Percentiles rank a stretch among this genome's conserved stretches.
Evolutionary conservation across 345 rosid species (phyloP).

Genomic region (Alliaria petiolata): DNA sequence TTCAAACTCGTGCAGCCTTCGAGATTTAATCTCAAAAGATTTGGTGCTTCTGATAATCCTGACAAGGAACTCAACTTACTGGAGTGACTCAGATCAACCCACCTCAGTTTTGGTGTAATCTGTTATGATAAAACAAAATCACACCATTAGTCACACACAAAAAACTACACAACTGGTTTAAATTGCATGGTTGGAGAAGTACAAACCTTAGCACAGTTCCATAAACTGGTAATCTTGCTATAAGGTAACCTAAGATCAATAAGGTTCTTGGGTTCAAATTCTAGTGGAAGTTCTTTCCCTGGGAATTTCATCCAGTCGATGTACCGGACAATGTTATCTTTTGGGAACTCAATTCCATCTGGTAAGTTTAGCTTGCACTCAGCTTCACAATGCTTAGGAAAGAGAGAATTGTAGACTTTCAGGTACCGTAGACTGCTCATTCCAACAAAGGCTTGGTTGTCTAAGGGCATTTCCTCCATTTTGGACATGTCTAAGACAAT

Average conservation of each 20-base stretch:
- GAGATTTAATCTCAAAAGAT: constrained; percentile 18
- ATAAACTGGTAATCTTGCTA: constrained; percentile 17
- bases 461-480: not conserved
- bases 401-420: constrained; percentile 6
- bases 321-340: not conserved
- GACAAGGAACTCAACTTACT: not conserved
- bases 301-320: constrained; percentile 27
- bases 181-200: not conserved
- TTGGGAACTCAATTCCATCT: not conserved
- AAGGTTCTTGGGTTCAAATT: constrained; percentile 3
- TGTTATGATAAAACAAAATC: not conserved
- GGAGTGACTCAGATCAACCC: constrained; percentile 14
- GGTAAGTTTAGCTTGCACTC: not conserved
- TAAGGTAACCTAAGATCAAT: constrained; percentile 19
- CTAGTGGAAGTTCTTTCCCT: constrained; percentile 17
- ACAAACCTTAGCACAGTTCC: constrained; percentile 20
- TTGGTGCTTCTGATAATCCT: constrained; percentile 8
- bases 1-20: constrained; percentile 18
- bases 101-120: constrained; percentile 22
- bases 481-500: constrained; percentile 16
- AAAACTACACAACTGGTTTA: not conserved
- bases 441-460: not conserved
- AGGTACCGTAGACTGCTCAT: constrained; percentile 29
- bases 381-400: not conserved
- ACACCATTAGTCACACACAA: not conserved